Base-by-base conservation (phyloP, 202 grass and related monocot species). In the Sporobolus alterniflorus region DNA sequence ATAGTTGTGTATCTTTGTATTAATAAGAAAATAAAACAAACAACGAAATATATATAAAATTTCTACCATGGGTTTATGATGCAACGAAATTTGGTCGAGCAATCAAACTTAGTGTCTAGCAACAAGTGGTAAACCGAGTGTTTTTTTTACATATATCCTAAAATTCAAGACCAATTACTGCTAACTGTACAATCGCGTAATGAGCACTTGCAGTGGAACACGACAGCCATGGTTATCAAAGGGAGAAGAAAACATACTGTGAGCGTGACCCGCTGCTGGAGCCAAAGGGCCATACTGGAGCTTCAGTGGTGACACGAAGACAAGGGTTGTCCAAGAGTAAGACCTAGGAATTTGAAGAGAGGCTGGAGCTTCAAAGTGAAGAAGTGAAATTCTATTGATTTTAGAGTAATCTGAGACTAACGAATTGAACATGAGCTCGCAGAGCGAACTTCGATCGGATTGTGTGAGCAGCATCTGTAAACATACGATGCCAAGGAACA, bases 231-330 rank as follows among this genome's bases (percentile, higher is more conserved):
- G 57, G 3, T 34, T 60, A 79, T 25, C 26, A 18, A 78, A 43
- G 30, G 39, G 75, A 1, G 24, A 33, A 1, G 22, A 71, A 68
- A 66, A 34, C 80, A 15, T 79, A 94, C 91, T 65, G 91, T 61
- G 77, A 76, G 21, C 48, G 89, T 66, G 77, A 73, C 17, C 13
- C 60, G 20, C 62, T 39, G 40, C 65, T 69, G 44, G 74, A 36
- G 64, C 61, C 47, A 83, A 85, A 28, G 88, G 74, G 87, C 90
- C 79, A 69, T 85, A 89, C 12, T 85, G 87, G 67, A 85, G 51
- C 88, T 97, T 87, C 83, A 39, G 57, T 25, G 54, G 54, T 70
- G 46, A 21, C 42, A 42, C 67, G 31, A 73, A 76, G 34, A 67
- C 31, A 17, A 71, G 86, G 41, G 49, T 11, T 20, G 22, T 39